Evolutionary conservation across 2,329 filamentous ascomycete species (phyloP).

Genomic region (Aspergillus fumigatiaffinis): DNA sequence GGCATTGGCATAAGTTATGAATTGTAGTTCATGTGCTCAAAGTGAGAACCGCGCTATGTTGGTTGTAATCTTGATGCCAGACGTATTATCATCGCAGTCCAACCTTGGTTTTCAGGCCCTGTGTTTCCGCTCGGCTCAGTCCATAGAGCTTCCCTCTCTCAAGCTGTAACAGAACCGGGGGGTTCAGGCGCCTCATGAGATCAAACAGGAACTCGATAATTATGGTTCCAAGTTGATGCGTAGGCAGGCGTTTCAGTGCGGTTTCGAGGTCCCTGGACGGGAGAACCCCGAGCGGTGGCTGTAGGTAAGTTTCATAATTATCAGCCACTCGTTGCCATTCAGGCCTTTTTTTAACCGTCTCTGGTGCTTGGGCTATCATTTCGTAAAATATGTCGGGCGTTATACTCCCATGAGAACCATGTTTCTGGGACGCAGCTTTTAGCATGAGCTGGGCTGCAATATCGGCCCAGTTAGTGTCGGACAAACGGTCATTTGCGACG

Average conservation of each 20-base stretch:
- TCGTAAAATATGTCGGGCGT: constrained; percentile 37
- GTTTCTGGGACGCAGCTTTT: constrained; percentile 50
- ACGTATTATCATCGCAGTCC: constrained; percentile 14
- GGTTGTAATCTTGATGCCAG: background rate
- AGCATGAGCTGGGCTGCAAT: constrained; percentile 47
- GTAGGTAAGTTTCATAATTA: constrained; percentile 16
- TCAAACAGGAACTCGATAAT: constrained; percentile 42
- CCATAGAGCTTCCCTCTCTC: constrained; percentile 45
- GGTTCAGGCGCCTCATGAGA: constrained; percentile 41
- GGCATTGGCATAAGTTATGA: background rate
- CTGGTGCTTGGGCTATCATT: constrained; percentile 45
- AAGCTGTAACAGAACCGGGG: constrained; percentile 50
- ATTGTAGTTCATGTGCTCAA: background rate
- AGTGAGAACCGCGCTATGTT: background rate
- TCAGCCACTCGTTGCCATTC: constrained; percentile 25
- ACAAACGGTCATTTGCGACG: constrained; percentile 25
- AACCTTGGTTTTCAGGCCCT: constrained; percentile 28
- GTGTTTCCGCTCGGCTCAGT: constrained; percentile 36
- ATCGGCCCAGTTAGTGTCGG: constrained; percentile 42
- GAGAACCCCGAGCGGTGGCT: constrained; percentile 9
- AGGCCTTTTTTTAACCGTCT: constrained; percentile 33
- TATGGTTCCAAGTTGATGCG: constrained; percentile 35
- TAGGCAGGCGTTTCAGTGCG: constrained; percentile 25
- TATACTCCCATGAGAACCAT: constrained; percentile 35
- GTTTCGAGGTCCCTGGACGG: constrained; percentile 25